phyloP scores from a whole-genome alignment of 768 basidiomycete species.

The Termitomyces sp. region DNA sequence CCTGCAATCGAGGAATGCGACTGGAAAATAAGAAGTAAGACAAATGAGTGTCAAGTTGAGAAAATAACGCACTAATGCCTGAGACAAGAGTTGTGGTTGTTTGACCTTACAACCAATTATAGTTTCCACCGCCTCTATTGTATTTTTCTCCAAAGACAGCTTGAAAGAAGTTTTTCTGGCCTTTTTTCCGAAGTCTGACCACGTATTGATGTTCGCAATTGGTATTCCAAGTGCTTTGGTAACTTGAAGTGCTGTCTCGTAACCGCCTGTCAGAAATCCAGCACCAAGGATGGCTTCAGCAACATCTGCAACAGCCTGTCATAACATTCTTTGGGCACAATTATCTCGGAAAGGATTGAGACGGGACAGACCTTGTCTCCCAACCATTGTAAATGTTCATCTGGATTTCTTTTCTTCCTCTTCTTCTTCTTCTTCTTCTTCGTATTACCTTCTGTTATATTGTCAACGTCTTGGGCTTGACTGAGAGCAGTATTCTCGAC shows the following conservation, averaged over 20 bases:
- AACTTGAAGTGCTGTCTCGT: constrained; percentile 57
- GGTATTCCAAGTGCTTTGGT: constrained; percentile 63
- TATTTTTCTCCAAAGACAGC: constrained; percentile 38
- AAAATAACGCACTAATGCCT: constrained; percentile 58
- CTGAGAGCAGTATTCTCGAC: neutral
- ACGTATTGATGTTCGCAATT: constrained; percentile 55
- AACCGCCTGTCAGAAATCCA: constrained; percentile 70
- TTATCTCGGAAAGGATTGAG: neutral
- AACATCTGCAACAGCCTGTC: constrained; percentile 76
- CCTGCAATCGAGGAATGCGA: constrained; percentile 62
- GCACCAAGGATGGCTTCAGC: constrained; percentile 83
- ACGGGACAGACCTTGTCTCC: constrained; percentile 66
- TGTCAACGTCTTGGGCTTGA: neutral
- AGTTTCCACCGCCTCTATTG: constrained; percentile 51
- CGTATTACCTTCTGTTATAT: constrained; percentile 6
- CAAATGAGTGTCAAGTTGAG: neutral
- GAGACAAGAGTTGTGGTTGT: constrained; percentile 57
- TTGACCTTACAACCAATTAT: constrained; percentile 62
- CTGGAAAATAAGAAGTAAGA: constrained; percentile 28
- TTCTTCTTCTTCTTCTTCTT: constrained; percentile 25
- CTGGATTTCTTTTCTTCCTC: constrained; percentile 30
- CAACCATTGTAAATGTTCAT: constrained; percentile 41
- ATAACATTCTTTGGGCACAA: neutral
- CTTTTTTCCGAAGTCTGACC: constrained; percentile 66
- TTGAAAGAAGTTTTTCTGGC: constrained; percentile 37